Evolutionary conservation across 345 rosid genomes (phyloP).

Genomic region (Euclidium syriacum): DNA sequence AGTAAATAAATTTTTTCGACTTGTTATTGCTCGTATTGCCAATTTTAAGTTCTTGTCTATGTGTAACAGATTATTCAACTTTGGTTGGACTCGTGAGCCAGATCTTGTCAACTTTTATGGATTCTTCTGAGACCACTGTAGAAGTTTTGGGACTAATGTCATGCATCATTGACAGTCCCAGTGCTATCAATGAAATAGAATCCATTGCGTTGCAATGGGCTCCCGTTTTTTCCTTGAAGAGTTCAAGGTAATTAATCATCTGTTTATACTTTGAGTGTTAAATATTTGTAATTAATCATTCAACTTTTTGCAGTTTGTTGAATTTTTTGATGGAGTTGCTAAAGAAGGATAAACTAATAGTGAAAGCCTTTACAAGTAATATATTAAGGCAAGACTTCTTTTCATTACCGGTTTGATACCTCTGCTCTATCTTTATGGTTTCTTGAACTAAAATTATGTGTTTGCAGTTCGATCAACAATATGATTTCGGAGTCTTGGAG

Average conservation of each 20-base stretch:
- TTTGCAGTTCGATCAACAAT: slow-evolving; percentile 66
- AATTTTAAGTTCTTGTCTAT: not conserved
- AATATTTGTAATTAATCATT: too few relatives aligned
- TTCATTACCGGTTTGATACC: slow-evolving; percentile 4
- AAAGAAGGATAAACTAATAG: slow-evolving; percentile 38
- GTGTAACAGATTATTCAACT: slow-evolving; percentile 50
- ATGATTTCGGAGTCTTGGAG: slow-evolving; percentile 49
- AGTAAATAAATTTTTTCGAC: too few relatives aligned
- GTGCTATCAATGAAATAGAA: slow-evolving; percentile 36
- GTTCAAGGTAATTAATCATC: slow-evolving; percentile 44
- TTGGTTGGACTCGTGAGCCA: slow-evolving; percentile 43
- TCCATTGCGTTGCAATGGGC: slow-evolving; percentile 57
- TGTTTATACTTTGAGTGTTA: too few relatives aligned
- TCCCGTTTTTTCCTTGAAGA: slow-evolving; percentile 55
- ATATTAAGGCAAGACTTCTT: slow-evolving; percentile 52
- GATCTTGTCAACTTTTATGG: slow-evolving; percentile 38
- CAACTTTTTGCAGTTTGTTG: slow-evolving; percentile 52
- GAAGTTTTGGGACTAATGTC: slow-evolving; percentile 59
- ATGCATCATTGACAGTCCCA: slow-evolving; percentile 50
- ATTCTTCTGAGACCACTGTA: slow-evolving; percentile 28
- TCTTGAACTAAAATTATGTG: slow-evolving; percentile 22
- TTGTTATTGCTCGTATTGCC: too few relatives aligned
- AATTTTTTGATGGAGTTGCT: slow-evolving; percentile 58
- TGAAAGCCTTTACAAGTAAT: slow-evolving; percentile 43
- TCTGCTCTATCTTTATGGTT: not conserved